A percentile compares a stretch with the other conserved stretches of the same genome.
Evolutionary conservation across 139 green algal species (phyloP).

Genomic region (Deuterostichococcus epilithicus): DNA sequence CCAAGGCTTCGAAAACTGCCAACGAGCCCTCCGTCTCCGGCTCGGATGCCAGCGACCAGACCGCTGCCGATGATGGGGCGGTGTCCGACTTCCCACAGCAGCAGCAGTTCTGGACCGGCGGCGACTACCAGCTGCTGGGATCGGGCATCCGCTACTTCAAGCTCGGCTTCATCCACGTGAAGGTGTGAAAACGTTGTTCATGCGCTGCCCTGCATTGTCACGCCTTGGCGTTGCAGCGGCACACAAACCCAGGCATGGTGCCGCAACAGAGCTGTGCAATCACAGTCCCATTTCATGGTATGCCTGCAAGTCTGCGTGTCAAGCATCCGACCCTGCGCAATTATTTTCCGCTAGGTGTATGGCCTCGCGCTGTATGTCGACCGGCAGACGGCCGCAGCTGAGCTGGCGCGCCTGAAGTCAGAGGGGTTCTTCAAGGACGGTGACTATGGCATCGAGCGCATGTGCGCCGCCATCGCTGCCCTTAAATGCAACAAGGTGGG

Average conservation of each 20-base stretch:
- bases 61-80: background rate
- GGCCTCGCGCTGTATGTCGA: constrained; percentile 12
- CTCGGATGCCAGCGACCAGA: background rate
- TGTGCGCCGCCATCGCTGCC: background rate
- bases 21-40: too few relatives aligned
- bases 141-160: constrained; percentile 12
- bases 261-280: too few relatives aligned
- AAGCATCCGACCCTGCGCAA: too few relatives aligned
- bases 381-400: background rate
- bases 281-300: too few relatives aligned
- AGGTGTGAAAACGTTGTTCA: background rate
- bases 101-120: constrained; percentile 15
- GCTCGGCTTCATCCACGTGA: constrained; percentile 12
- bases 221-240: too few relatives aligned
- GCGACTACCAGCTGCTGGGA: constrained; percentile 6
- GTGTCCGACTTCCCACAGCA: background rate
- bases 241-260: background rate
- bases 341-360: constrained; percentile 10
- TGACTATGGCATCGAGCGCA: background rate
- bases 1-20: too few relatives aligned
- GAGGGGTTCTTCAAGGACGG: background rate
- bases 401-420: background rate
- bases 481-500: background rate
- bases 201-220: background rate
- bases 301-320: too few relatives aligned